Percentiles rank a stretch among this genome's conserved stretches.
These are phyloP conservation scores for Saccharomycopsis fibuligera DNA, from an alignment of 805 yeast species.

Conservation along the genomic window DNA sequence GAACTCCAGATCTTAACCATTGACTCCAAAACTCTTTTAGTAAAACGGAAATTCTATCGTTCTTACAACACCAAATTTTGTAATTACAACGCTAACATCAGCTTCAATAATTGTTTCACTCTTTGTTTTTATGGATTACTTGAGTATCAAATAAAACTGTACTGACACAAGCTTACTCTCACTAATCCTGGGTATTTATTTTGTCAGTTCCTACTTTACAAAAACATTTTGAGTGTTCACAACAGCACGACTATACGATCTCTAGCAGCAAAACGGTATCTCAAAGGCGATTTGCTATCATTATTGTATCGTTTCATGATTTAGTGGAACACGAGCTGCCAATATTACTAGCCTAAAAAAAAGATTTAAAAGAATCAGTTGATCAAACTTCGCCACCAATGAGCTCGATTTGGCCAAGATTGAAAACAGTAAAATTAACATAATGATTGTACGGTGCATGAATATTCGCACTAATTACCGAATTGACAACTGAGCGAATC, in stretches of 20 bases:
- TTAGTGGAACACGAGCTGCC: slow-evolving; percentile 44
- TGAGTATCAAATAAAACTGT: not conserved
- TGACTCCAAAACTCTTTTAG: not conserved
- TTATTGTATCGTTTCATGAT: slow-evolving; percentile 34
- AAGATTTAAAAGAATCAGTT: slow-evolving; percentile 1
- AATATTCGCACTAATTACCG: slow-evolving; percentile 26
- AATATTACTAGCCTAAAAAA: slow-evolving; percentile 32
- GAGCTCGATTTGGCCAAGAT: slow-evolving; percentile 23
- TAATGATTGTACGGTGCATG: slow-evolving; percentile 37
- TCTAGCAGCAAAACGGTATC: not conserved
- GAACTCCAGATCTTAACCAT: not conserved
- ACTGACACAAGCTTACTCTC: not conserved
- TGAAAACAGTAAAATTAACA: slow-evolving; percentile 22
- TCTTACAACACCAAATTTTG: not conserved
- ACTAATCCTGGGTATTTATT: slow-evolving; percentile 21
- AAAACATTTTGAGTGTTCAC: slow-evolving; percentile 7
- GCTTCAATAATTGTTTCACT: slow-evolving; percentile 7
- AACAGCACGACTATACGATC: not conserved
- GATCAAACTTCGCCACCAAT: slow-evolving; percentile 11
- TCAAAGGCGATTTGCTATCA: slow-evolving; percentile 3
- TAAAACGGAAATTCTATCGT: not conserved
- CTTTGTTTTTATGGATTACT: slow-evolving; percentile 17
- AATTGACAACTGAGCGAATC: slow-evolving; percentile 10
- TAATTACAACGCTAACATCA: too few relatives aligned
- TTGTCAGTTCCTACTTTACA: slow-evolving; percentile 8